A percentile compares a stretch with the other conserved stretches of the same genome.
Evolutionary conservation across 1,284 basidiomycete genomes (phyloP).

Genomic region (Rhizoctonia solani): DNA sequence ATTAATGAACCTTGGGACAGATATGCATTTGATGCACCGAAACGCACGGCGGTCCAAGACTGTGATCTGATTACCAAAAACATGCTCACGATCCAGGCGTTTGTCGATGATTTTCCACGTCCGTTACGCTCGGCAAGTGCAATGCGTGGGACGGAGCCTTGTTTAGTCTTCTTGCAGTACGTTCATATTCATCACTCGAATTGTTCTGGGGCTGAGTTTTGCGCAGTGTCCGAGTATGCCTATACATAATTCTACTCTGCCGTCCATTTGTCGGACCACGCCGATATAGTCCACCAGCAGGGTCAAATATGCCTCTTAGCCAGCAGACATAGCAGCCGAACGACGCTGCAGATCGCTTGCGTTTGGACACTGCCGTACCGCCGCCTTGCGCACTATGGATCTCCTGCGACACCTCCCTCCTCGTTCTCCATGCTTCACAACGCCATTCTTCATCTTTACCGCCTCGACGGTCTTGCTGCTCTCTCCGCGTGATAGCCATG

Average conservation of each 20-base stretch:
- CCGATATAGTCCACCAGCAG: neutral
- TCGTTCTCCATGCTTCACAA: constrained; percentile 22
- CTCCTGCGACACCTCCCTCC: constrained; percentile 18
- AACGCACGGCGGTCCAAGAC: constrained; percentile 12
- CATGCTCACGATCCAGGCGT: constrained; percentile 18
- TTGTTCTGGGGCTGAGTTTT: too few species aligned
- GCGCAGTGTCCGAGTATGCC: constrained; percentile 4
- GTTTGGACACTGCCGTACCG: constrained; percentile 17
- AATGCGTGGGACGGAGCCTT: constrained; percentile 29
- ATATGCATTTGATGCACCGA: constrained; percentile 25
- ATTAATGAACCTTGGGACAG: neutral
- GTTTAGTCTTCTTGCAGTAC: constrained; percentile 23
- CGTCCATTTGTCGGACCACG: constrained; percentile 16
- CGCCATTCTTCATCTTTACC: constrained; percentile 27
- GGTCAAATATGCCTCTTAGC: neutral
- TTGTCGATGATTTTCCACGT: constrained; percentile 17
- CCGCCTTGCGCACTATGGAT: constrained; percentile 21
- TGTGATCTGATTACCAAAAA: constrained; percentile 30
- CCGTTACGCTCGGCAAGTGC: constrained; percentile 9
- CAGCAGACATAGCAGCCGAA: constrained; percentile 17
- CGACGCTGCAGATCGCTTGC: constrained; percentile 14
- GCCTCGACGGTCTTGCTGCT: constrained; percentile 26
- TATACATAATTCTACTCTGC: constrained; percentile 14
- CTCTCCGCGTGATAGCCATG: constrained; percentile 10
- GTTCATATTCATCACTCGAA: too few species aligned